Percentiles rank a stretch among this genome's conserved stretches.
Evolutionary conservation across 2,329 filamentous ascomycete genomes (phyloP).

Genomic region (Plenodomus tracheiphilus): DNA sequence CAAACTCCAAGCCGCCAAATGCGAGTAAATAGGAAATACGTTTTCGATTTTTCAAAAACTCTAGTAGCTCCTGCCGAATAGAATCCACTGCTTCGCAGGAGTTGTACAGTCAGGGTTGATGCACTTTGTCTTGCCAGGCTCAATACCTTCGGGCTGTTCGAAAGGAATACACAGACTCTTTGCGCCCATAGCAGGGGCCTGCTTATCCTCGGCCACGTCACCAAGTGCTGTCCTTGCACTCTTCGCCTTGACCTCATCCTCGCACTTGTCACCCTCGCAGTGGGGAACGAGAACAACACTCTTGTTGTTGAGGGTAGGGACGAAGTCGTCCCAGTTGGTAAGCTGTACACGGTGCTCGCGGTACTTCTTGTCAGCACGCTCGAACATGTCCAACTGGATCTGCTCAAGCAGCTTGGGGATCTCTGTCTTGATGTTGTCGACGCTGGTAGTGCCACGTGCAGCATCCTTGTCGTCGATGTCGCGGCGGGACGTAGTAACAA

Average conservation of each 20-base stretch:
- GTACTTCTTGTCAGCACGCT: constrained; percentile 77
- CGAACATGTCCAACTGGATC: constrained; percentile 83
- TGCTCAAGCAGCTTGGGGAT: constrained; percentile 82
- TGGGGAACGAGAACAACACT: constrained; percentile 91
- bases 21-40: constrained; percentile 14
- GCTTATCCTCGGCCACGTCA: constrained; percentile 70
- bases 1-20: constrained; percentile 29
- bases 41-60: not conserved
- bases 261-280: constrained; percentile 81
- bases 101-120: constrained; percentile 82
- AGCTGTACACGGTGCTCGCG: constrained; percentile 78
- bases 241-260: constrained; percentile 92
- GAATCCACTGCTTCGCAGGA: constrained; percentile 81
- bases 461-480: constrained; percentile 75
- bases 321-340: constrained; percentile 86
- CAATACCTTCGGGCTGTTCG: constrained; percentile 80
- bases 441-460: constrained; percentile 66
- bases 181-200: constrained; percentile 74
- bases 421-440: constrained; percentile 71
- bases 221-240: constrained; percentile 75
- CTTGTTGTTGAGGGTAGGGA: constrained; percentile 86
- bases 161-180: constrained; percentile 80
- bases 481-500: constrained; percentile 83
- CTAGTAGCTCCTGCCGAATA: constrained; percentile 72
- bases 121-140: constrained; percentile 84